Base-by-base conservation (phyloP, 2,329 filamentous ascomycete species). In the Ceratocystis colombiana region DNA sequence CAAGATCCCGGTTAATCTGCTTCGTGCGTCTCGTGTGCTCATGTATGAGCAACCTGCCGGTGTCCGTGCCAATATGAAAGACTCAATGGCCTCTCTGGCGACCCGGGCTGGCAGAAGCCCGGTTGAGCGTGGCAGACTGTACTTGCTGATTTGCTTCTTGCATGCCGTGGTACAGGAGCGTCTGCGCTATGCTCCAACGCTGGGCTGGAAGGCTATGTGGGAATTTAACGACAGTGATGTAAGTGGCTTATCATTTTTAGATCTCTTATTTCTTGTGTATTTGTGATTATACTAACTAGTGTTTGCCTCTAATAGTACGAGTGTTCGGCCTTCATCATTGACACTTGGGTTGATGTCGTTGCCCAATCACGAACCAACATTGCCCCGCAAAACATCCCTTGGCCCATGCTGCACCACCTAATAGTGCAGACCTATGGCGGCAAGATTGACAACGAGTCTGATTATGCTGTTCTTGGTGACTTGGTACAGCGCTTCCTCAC, bases 171-270 rank as follows among this genome's bases (percentile, higher is more conserved):
- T 96, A 10, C 94, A 99, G 75, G 94, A 99, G 76, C 83, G 95
- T 71, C 80, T 99, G 69, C 88, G 94, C 69, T 99, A 99, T 75
- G 92, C 93, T 28, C 95, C 94, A 0, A 93, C 83, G 67, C 80
- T 99, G 66, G 94, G 94, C 68, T 99, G 94, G 94, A 96, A 96
- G 79, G 90, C 91, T 65, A 96, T 96, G 82, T 99, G 95, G 94
- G 95, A 99, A 77, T 99, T 99, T 76, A 99, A 99, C 74, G 95
- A 99, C 76, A 96, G 92, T 71, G 94, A 99, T 77, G 90, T 95
- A 84, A 88, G 89, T 86, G 70, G 53, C 7, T n/a, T 17, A 7
- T 30, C 20, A 44, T 22, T 10, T 53, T 20, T 2, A 8, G 48
- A 2, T 55, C 5, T 53, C 28, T 15, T 28, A n/a, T 28, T n/a